Evolutionary conservation across 2,329 filamentous ascomycete species (phyloP), one percentile per base, ranked within the genome.

Genomic region (Claviceps maximensis): DNA sequence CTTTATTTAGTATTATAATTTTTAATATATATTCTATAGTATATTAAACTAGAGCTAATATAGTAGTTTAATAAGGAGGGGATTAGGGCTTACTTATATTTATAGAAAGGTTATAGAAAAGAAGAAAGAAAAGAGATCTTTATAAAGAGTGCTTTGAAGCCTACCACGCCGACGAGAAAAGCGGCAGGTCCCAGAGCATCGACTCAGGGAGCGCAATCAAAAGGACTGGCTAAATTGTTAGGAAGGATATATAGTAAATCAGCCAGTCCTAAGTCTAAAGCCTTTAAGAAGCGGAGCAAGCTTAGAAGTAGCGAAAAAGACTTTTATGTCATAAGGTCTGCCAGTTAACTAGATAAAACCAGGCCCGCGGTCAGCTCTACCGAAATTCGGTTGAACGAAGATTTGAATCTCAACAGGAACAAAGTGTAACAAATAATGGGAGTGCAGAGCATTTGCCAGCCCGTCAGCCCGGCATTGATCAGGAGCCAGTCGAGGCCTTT

Each of bases 311-410:
- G 33, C 19, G 45, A 40, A 13, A 50, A 13, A n/a, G 36, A 13
- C 12, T 15, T 12, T 31, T 38, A 19, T 19, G n/a, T 51, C 27
- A 19, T 8, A 27, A 47, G 25, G 15, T 46, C 38, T 40, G 15
- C 31, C 5, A 23, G 44, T 13, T 29, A 9, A 42, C 36, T 29
- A 38, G 36, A 27, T n/a, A 23, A 12, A 8, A 52, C 48, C 36
- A 51, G 57, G 45, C 59, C 56, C 23, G 60, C 63, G 1, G 61
- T 67, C n/a, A 63, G 60, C 42, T 64, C 63, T 1, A 62, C 61
- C 9, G 61, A 66, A 51, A 63, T 69, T 21, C 61, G 65, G 4
- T 50, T 64, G 21, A 67, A 71, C 42, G 67, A 71, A 54, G 63
- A 62, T 1, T 51, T 59, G 12, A 69, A 70, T 41, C 56, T 70